Base-by-base conservation (phyloP, 352 stramenopile species). In the Phytophthora fragariaefolia region DNA sequence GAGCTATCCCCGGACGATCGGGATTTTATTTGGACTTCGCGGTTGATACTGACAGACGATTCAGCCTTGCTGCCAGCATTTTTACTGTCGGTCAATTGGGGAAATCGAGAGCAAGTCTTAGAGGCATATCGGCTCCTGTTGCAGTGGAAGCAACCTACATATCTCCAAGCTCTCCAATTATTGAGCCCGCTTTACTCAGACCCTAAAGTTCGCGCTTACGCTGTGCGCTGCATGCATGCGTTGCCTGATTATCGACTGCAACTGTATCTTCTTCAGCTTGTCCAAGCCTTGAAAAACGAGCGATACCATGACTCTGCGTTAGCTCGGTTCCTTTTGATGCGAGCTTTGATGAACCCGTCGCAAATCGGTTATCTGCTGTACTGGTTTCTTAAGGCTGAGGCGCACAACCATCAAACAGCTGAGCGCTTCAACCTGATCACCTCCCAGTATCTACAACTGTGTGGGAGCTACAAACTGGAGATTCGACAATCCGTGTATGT, bases 401-500 rank as follows among this genome's bases (percentile, higher is more conserved):
- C 73, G 6, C 85, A 95, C 34, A 66, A 79, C 9, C 72, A 85
- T 8, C 73, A 90, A 63, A 91, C 82, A 1, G 38, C 76, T 0
- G 85, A 88, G 49, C 80, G 85, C 4, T 96, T 93, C 47, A 76
- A 80, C 13, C 65, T 94, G 5, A 78, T 94, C 34, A 80, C 86
- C 22, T 77, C 60, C 20, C 84, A 93, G 63, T 97, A 97, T 49
- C 70, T 98, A 58, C 71, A 95, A 34, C 75, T 97, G n/a, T 97
- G 91, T 45, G 90, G 93, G 8, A 90, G 58, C 63, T 90, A 96
- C 74, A 91, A 95, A 24, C 58, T 96, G 13, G 92, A 93, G 54
- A 91, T 98, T 22, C 87, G 90, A 2, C 88, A 98, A 55, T 96
- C 95, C 5, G 86, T 95, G 48, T 97, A 95, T 66, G 81, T 98